Base-by-base conservation (phyloP, 768 basidiomycete species). In the Gyrodon lividus region DNA sequence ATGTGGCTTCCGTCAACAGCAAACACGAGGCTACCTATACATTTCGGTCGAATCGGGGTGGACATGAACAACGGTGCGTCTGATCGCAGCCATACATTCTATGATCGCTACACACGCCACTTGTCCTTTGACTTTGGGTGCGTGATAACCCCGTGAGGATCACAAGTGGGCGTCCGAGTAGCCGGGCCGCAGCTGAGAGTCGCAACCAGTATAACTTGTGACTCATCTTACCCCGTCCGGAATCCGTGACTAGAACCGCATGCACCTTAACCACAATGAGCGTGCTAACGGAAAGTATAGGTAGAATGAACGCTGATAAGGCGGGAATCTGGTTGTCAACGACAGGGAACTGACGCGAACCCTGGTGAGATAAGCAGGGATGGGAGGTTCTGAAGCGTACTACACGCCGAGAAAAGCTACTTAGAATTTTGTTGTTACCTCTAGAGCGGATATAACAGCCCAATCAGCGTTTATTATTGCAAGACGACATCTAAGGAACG, bases 261-360 rank as follows among this genome's bases (percentile, higher is more conserved):
- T 89, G 79, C 14, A 90, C 77, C 65, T 92, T 92, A 0, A 89
- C 89, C 19, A 92, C 72, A 19, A 91, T 77, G 26, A 92, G 68
- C 8, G 81, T 82, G 20, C 74, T 67, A 16, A 89, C 74, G 44
- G 70, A 57, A 2, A 71, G 65, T 35, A 9, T 72, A 67, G n/a
- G 59, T 54, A 16, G 78, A 67, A 80, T 82, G 52, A 48, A 54
- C 45, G 43, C 52, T 43, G 46, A 53, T 44, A 48, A 33, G 41
- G 52, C 40, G 35, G 17, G 41, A 38, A 35, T 31, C 23, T 41
- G 22, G 20, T n/a, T 48, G 37, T 17, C 30, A 40, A 24, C 24
- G 46, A 38, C 16, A 17, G 31, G 5, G 22, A 33, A 19, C n/a
- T 13, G 14, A 12, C 28, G 26, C 35, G 43, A 45, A 23, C 40